Evolutionary conservation across 768 basidiomycete species (phyloP), one percentile per base, ranked within the genome.

Genomic region (Galerina marginata): DNA sequence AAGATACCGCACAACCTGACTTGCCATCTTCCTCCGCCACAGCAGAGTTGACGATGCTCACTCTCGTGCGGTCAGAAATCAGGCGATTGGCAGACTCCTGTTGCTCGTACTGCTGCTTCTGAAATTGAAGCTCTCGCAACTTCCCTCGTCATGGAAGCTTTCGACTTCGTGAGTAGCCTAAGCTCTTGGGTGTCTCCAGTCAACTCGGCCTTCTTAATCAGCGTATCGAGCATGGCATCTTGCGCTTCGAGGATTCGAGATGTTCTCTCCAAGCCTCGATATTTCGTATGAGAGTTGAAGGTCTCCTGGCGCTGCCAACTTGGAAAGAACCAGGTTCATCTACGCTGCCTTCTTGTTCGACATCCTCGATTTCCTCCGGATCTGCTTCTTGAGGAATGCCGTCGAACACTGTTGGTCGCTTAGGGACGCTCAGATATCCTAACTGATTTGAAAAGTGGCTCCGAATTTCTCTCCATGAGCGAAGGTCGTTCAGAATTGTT

Each of bases 181-280:
- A 96, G 83, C 74, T 99, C 96, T 67, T 91, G 88, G 1, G 85
- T 86, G 69, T 93, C 95, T 0, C 96, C 97, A 4, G 93, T 93
- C 40, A 99, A 77, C 69, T 99, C 97, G 1, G 97, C 97, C 72
- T 96, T 96, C 68, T 92, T 92, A 68, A 97, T 93, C 45, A 99
- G 78, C 1, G 88, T 91, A 60, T 92, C 90, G 4, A 99, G 83
- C 78, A 94, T 91, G 38, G 83, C 75, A 56, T 93, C 90, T 66
- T 99, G 97, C 1, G 86, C 82, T 64, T 92, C 86, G 12, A 95
- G 77, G 62, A n/a, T 91, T 90, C 6, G 79, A 76, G 57, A 98
- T 86, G 59, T 93, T 92, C 46, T 88, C 85, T 16, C 83, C 79
- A 2, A 99, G 81, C 20, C 94, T 86, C 15, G 80, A 80, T 57